These are phyloP conservation scores for Fusarium nisikadoi DNA, from an alignment of 2,329 filamentous ascomycete genomes.

Conservation along the genomic window DNA sequence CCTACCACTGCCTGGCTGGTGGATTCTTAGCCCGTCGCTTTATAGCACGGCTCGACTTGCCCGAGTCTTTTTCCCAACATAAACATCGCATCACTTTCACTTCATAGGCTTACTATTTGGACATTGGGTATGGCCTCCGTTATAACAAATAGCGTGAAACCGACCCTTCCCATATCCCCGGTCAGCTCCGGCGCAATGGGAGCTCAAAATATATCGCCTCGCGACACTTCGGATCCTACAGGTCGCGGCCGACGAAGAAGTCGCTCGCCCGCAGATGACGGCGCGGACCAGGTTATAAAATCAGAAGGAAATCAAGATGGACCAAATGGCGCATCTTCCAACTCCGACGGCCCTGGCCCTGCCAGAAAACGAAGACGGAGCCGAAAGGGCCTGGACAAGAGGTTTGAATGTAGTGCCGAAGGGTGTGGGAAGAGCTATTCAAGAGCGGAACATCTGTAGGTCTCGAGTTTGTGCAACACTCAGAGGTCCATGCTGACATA, in stretches of 20 bases:
- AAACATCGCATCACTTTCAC: background rate
- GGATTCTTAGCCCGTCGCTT: conserved; percentile 6
- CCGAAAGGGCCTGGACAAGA: conserved; percentile 82
- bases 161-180: conserved; percentile 52
- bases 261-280: conserved; percentile 56
- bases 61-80: background rate
- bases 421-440: conserved; percentile 97
- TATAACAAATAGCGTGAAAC: conserved; percentile 46
- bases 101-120: conserved; percentile 1
- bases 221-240: conserved; percentile 47
- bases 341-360: conserved; percentile 63
- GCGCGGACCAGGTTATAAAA: conserved; percentile 54
- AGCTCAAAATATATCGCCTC: conserved; percentile 51
- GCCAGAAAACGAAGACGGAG: conserved; percentile 77
- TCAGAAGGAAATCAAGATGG: conserved; percentile 47
- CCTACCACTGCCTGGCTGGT: conserved; percentile 26
- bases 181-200: conserved; percentile 56
- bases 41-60: background rate
- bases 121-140: conserved; percentile 44
- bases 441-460: conserved; percentile 91
- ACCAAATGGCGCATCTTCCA: conserved; percentile 59
- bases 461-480: conserved; percentile 27
- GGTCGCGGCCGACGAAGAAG: conserved; percentile 56
- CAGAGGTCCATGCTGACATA: conserved; percentile 15
- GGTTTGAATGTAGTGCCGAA: conserved; percentile 84